A percentile compares a stretch with the other conserved stretches of the same genome.
Conservation (phyloP, 306 rosid species). For the Cicer chorassanicum region DNA sequence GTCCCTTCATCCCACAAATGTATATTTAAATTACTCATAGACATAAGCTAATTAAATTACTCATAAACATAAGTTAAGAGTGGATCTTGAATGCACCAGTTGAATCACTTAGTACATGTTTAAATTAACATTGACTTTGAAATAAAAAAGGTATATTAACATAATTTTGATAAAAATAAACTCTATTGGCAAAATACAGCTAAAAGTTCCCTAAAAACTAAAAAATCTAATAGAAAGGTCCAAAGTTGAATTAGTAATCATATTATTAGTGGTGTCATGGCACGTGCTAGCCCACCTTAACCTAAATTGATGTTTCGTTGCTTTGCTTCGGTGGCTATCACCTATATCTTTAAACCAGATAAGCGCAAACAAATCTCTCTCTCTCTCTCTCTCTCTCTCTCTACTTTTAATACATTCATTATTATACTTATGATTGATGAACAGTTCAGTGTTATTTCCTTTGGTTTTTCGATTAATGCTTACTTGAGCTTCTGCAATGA, state of each 20-base stretch:
- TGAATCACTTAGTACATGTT: too few relatives aligned
- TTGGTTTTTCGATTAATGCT: neutral
- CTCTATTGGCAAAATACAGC: neutral
- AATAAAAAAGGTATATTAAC: too few relatives aligned
- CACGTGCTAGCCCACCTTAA: neutral
- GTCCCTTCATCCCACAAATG: too few relatives aligned
- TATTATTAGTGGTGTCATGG: neutral
- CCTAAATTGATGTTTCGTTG: too few relatives aligned
- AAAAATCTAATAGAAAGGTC: neutral
- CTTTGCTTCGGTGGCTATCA: neutral
- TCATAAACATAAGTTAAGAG: too few relatives aligned
- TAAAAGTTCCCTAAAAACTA: too few relatives aligned
- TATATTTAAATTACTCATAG: too few relatives aligned
- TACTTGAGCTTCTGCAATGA: conserved; percentile 35
- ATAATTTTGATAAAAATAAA: too few relatives aligned
- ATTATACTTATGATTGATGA: neutral
- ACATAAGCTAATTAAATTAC: too few relatives aligned
- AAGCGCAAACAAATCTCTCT: neutral
- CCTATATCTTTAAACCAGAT: neutral
- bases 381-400: neutral
- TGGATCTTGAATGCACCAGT: too few relatives aligned
- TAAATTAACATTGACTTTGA: too few relatives aligned
- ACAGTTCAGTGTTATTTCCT: neutral
- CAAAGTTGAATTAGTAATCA: neutral
- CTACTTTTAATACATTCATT: neutral